Evolutionary conservation across 352 stramenopile genomes (phyloP), one percentile per base, ranked within the genome.

Genomic region (Blastocystis sp.): DNA sequence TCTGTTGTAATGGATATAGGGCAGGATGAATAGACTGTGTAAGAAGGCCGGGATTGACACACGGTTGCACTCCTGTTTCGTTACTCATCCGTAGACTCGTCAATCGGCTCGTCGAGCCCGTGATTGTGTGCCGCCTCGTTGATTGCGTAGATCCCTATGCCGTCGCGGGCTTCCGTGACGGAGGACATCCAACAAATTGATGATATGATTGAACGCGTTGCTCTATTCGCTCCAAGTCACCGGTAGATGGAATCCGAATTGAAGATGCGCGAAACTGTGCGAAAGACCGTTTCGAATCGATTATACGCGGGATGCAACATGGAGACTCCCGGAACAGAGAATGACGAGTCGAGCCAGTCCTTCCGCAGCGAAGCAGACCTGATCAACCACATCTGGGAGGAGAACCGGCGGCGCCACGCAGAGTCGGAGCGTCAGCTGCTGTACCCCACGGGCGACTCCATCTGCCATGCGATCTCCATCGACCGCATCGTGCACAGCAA

Each of bases 21-120:
- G 52, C n/a, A 63, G 64, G 48, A 57, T 81, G 43, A 57, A 60
- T n/a, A 21, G 71, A 40, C 43, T 81, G 7, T 81, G 48, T 11
- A 81, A 63, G 52, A 81, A 60, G 48, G 71, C 71, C 10, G 71
- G 71, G 24, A 81, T 81, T 66, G 71, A 81, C 43, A 45, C 48
- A 66, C 71, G 71, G 71, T 81, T 66, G 43, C 21, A 66, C 7
- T 38, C 21, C 6, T 52, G 40, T 66, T 54, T 64, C n/a, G 4
- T 63, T 64, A 34, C 9, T 81, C 17, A 81, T 38, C 38, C 21
- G 34, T 81, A 81, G 71, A 45, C 34, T 81, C 4, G 54, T 81
- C 38, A 54, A 64, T 63, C 52, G 40, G 43, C 60, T 81, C 11
- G 54, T 66, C n/a, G 71, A 81, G 28, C 71, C 71, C 28, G 71